These are phyloP conservation scores for Homolaphlyctis polyrhiza DNA, from an alignment of 371 early-diverging fungal genomes.

Conservation along the genomic window DNA sequence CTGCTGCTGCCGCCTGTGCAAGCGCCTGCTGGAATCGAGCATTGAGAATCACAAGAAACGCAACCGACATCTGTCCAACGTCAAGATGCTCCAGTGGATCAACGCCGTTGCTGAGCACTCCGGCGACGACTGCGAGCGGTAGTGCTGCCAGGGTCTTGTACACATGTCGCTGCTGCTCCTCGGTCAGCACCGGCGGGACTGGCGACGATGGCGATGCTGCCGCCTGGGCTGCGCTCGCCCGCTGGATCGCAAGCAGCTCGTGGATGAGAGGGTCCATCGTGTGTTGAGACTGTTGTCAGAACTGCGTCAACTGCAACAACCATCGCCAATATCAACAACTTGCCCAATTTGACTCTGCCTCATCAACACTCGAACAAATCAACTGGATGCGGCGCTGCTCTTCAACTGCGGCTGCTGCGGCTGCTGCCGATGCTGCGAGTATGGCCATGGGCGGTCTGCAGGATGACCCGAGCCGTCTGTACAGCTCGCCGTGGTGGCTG, in stretches of 20 bases:
- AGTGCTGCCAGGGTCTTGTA: slow-evolving; percentile 4
- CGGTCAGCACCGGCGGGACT: neutral
- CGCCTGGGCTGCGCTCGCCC: too few relatives aligned
- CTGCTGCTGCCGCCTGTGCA: neutral
- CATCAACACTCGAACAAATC: too few relatives aligned
- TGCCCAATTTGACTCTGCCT: too few relatives aligned
- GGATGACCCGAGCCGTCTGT: neutral
- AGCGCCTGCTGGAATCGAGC: slow-evolving; percentile 30
- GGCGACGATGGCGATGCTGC: neutral
- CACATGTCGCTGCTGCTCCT: neutral
- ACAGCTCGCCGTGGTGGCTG: neutral
- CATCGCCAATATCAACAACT: neutral
- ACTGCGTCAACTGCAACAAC: neutral
- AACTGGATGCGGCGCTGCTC: too few relatives aligned
- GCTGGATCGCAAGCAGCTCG: neutral
- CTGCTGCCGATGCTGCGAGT: too few relatives aligned
- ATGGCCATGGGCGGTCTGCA: too few relatives aligned
- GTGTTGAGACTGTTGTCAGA: neutral
- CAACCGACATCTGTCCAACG: slow-evolving; percentile 47
- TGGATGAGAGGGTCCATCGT: neutral
- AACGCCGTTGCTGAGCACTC: slow-evolving; percentile 26
- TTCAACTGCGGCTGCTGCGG: too few relatives aligned
- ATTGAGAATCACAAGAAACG: slow-evolving; percentile 57
- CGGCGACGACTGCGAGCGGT: neutral
- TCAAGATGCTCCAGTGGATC: slow-evolving; percentile 59